phyloP scores from a whole-genome alignment of 352 stramenopile genomes.

The Phytophthora crassamura region DNA sequence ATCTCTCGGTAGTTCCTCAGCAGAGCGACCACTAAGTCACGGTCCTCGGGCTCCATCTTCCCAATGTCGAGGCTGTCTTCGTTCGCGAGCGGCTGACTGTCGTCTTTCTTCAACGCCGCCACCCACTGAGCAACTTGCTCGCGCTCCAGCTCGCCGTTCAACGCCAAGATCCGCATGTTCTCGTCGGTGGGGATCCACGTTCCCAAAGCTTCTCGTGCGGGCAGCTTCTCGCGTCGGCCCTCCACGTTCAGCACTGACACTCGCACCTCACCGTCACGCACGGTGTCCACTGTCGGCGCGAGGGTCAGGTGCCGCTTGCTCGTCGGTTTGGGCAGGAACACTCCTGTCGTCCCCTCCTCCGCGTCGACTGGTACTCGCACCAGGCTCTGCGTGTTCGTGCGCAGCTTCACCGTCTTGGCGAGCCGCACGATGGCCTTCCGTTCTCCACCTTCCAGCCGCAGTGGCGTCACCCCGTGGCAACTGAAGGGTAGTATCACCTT shows the following conservation, averaged over 20 bases:
- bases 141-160: not conserved
- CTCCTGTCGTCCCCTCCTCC: no score
- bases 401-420: no score
- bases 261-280: conserved; percentile 6
- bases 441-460: no score
- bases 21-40: not conserved
- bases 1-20: not conserved
- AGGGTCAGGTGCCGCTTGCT: no score
- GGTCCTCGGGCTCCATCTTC: not conserved
- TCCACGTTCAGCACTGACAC: conserved; percentile 15
- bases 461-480: no score
- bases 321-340: no score
- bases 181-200: conserved; percentile 25
- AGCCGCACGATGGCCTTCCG: no score
- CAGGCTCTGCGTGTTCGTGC: no score
- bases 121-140: not conserved
- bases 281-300: not conserved
- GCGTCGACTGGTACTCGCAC: no score
- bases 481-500: conserved; percentile 9
- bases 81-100: not conserved
- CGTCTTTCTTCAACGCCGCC: not conserved
- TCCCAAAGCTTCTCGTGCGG: conserved; percentile 6
- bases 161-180: conserved; percentile 13
- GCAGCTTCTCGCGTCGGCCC: no score
- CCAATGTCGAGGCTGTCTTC: not conserved